Conservation (phyloP, 495 filamentous ascomycete genomes). For the Echria macrotheca region DNA sequence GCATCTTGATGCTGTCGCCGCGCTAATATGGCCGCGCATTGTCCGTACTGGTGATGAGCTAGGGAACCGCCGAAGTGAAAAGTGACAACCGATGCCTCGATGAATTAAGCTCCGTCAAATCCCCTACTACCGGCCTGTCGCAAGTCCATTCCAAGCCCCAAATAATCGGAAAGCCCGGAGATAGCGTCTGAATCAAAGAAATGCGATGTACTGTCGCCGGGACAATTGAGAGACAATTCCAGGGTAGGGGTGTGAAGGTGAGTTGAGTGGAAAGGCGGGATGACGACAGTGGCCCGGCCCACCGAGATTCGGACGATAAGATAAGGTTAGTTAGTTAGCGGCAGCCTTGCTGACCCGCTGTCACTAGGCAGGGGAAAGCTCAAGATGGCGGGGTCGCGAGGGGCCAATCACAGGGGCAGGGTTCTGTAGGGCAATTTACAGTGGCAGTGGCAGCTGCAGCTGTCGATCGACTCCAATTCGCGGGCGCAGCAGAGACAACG, state of each 20-base stretch:
- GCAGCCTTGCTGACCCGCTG: not conserved
- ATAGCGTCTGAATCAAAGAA: too few relatives aligned
- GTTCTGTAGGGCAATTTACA: not conserved
- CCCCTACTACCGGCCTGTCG: too few relatives aligned
- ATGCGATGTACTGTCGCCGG: too few relatives aligned
- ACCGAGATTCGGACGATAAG: not conserved
- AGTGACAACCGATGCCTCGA: too few relatives aligned
- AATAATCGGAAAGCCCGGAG: too few relatives aligned
- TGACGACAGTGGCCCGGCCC: not conserved
- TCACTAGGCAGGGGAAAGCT: not conserved
- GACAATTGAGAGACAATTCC: too few relatives aligned
- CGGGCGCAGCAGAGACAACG: not conserved
- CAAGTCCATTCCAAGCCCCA: too few relatives aligned
- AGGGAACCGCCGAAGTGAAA: too few relatives aligned
- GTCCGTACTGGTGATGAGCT: too few relatives aligned
- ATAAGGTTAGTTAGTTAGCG: not conserved
- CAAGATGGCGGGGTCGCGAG: not conserved
- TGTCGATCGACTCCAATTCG: not conserved
- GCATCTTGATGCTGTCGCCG: conserved; percentile 21
- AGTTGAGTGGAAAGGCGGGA: too few relatives aligned
- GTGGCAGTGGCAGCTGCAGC: not conserved
- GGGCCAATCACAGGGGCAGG: not conserved
- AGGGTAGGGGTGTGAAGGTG: too few relatives aligned
- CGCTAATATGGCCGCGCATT: conserved; percentile 15
- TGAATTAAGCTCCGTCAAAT: too few relatives aligned